Evolutionary conservation across 768 basidiomycete species (phyloP).

Genomic region (Tephrocybe rancida): DNA sequence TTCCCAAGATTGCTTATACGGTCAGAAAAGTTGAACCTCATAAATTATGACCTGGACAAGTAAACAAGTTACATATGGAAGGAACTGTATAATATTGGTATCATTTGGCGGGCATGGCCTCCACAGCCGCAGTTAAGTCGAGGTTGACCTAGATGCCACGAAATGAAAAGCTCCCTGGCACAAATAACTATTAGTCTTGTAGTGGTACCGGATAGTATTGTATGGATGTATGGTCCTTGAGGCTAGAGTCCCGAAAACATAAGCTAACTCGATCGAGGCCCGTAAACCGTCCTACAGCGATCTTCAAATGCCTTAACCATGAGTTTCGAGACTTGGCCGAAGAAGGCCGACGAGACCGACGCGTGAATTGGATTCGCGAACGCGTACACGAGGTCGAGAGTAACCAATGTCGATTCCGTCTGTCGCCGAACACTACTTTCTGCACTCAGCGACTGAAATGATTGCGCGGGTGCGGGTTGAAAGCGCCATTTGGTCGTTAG

Average conservation of each 20-base stretch:
- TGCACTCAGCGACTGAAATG: slow-evolving; percentile 34
- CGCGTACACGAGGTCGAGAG: slow-evolving; percentile 81
- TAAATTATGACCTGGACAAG: slow-evolving; percentile 11
- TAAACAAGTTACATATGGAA: not conserved
- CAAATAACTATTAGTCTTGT: no score
- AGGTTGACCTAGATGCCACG: no score
- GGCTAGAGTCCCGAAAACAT: no score
- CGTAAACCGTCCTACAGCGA: slow-evolving; percentile 76
- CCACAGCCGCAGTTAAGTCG: no score
- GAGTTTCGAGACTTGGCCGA: slow-evolving; percentile 81
- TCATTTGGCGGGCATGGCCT: no score
- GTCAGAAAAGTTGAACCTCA: slow-evolving; percentile 19
- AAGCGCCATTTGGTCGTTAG: slow-evolving; percentile 78
- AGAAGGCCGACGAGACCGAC: slow-evolving; percentile 79
- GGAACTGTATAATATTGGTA: not conserved
- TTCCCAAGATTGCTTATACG: slow-evolving; percentile 48
- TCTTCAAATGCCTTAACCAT: slow-evolving; percentile 95
- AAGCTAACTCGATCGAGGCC: slow-evolving; percentile 32
- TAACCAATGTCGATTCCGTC: slow-evolving; percentile 71
- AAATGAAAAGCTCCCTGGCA: no score
- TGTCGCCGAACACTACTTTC: slow-evolving; percentile 15
- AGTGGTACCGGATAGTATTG: not conserved
- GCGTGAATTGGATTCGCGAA: slow-evolving; percentile 90
- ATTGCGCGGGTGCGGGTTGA: slow-evolving; percentile 51
- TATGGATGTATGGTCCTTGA: no score